Evolutionary conservation across 805 yeast species (phyloP).

Genomic region (Yamadazyma sp.): DNA sequence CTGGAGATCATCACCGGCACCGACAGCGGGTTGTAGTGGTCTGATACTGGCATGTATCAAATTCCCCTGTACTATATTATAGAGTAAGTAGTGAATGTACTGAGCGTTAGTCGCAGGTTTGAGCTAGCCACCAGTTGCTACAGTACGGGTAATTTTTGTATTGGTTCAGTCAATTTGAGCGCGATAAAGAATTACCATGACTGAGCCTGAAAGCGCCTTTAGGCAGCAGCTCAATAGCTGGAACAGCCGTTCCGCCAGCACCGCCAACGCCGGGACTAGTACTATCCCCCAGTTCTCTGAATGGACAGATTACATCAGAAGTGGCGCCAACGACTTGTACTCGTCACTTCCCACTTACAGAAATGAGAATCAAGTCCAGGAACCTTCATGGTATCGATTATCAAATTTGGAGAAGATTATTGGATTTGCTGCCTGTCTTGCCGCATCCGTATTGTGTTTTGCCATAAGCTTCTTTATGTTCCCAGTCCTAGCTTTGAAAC

Average conservation of each 20-base stretch:
- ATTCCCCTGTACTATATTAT: conserved; percentile 1
- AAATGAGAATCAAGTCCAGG: conserved; percentile 41
- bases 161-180: too few species aligned
- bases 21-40: too few species aligned
- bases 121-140: too few species aligned
- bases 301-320: conserved; percentile 44
- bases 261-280: conserved; percentile 1
- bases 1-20: conserved; percentile 23
- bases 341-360: conserved; percentile 63
- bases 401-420: conserved; percentile 79
- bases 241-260: conserved; percentile 21
- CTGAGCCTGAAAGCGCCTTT: conserved; percentile 33
- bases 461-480: conserved; percentile 76
- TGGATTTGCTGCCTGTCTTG: conserved; percentile 73
- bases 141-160: too few species aligned
- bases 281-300: conserved; percentile 32
- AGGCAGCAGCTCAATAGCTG: conserved; percentile 36
- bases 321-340: conserved; percentile 57
- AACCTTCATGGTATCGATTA: conserved; percentile 74
- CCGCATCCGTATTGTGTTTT: conserved; percentile 80
- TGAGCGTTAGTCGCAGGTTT: too few species aligned
- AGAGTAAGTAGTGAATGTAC: conserved; percentile 1
- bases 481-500: conserved; percentile 86
- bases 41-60: too few species aligned
- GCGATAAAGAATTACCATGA: too few species aligned